phyloP scores from a whole-genome alignment of 1,139 yeast genomes.

The Yamadazyma taylorii region DNA sequence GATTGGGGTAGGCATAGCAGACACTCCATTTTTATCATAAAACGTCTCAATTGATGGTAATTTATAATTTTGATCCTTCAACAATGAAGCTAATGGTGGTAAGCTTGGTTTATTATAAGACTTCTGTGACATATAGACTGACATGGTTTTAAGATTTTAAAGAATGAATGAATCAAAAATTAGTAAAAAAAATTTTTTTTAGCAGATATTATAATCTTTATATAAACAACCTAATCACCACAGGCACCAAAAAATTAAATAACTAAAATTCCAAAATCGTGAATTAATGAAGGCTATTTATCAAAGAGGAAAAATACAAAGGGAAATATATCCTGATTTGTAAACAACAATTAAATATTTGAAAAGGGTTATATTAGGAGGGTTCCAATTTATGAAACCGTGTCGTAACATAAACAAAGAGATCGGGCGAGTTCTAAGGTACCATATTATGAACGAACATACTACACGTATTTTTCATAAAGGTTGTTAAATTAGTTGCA shows the following conservation, averaged over 20 bases:
- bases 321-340: neutral
- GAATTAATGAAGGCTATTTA: neutral
- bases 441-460: neutral
- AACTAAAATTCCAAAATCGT: neutral
- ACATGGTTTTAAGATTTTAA: slow-evolving; percentile 8
- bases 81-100: slow-evolving; percentile 45
- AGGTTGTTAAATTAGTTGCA: too few species aligned
- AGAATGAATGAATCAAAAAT: slow-evolving; percentile 2
- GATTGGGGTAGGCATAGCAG: slow-evolving; percentile 1
- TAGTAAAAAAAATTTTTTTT: slow-evolving; percentile 1
- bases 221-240: neutral
- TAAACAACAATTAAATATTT: slow-evolving; percentile 3
- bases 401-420: slow-evolving; percentile 1
- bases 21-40: slow-evolving; percentile 5
- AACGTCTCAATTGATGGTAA: slow-evolving; percentile 30
- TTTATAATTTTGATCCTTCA: slow-evolving; percentile 21
- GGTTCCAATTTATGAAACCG: slow-evolving; percentile 1
- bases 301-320: slow-evolving; percentile 1
- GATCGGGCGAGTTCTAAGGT: neutral
- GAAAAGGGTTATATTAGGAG: slow-evolving; percentile 2
- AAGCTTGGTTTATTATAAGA: slow-evolving; percentile 25
- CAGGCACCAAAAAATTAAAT: too few species aligned
- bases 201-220: slow-evolving; percentile 1
- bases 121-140: slow-evolving; percentile 18
- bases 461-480: too few species aligned